Conservation (phyloP, 2,329 filamentous ascomycete species). For the Colletotrichum cereale region DNA sequence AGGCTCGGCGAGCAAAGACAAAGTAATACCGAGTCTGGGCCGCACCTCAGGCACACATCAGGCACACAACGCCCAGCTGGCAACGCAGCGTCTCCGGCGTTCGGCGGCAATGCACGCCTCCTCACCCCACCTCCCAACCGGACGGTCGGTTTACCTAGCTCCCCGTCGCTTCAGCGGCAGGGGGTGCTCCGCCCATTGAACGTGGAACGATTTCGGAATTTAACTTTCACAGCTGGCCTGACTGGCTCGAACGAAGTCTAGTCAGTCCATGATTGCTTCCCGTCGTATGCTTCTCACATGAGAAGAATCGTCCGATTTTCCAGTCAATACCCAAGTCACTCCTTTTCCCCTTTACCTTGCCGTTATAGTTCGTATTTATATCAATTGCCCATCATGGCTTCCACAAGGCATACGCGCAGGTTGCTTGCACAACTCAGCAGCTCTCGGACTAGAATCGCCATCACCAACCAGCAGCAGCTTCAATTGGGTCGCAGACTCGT, state of each 20-base stretch:
- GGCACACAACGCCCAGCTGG: neutral
- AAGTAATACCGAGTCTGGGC: neutral
- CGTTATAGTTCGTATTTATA: conserved; percentile 28
- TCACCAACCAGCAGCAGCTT: conserved; percentile 13
- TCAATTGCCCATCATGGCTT: conserved; percentile 31
- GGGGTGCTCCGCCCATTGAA: conserved; percentile 30
- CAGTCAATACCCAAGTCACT: conserved; percentile 26
- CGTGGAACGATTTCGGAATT: conserved; percentile 40
- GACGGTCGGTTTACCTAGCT: conserved; percentile 5
- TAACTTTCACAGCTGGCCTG: conserved; percentile 41
- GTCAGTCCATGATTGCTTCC: conserved; percentile 38
- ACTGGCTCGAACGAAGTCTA: conserved; percentile 36
- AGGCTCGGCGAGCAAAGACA: neutral
- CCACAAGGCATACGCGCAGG: conserved; percentile 21
- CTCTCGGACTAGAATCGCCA: conserved; percentile 31
- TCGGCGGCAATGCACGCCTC: conserved; percentile 33
- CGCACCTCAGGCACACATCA: conserved; percentile 16
- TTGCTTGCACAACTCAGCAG: conserved; percentile 35
- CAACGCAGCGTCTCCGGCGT: conserved; percentile 25
- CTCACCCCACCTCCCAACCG: conserved; percentile 22
- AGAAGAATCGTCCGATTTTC: conserved; percentile 37
- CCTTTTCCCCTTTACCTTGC: conserved; percentile 8
- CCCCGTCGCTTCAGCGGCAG: conserved; percentile 25
- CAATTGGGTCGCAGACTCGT: conserved; percentile 38
- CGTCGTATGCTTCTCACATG: conserved; percentile 33